Evolutionary conservation across 2,329 filamentous ascomycete genomes (phyloP).

Genomic region (Cytospora piceicola): DNA sequence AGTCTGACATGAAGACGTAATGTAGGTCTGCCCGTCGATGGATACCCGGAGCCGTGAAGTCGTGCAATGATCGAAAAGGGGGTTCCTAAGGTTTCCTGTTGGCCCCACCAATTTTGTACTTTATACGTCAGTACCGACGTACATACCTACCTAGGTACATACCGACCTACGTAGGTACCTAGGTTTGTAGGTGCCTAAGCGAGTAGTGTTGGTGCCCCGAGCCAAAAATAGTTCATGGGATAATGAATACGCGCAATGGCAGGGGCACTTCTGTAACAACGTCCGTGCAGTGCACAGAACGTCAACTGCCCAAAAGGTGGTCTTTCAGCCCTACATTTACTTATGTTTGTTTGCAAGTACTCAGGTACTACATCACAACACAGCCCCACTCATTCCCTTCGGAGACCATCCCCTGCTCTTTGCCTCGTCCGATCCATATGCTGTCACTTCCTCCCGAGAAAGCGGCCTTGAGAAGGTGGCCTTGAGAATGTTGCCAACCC

Average conservation of each 20-base stretch:
- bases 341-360: not conserved
- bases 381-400: not conserved
- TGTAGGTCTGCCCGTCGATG: constrained; percentile 30
- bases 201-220: not conserved
- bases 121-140: too few species aligned
- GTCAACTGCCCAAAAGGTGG: not conserved
- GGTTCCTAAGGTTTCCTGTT: not conserved
- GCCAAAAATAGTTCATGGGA: not conserved
- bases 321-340: not conserved
- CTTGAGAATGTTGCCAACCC: too few species aligned
- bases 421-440: not conserved
- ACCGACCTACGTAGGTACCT: too few species aligned
- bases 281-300: not conserved
- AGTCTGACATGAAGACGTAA: constrained; percentile 23
- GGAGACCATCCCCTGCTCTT: not conserved
- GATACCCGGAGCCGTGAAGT: constrained; percentile 7
- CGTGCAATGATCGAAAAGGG: constrained; percentile 8
- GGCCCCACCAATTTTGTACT: not conserved
- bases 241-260: not conserved
- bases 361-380: not conserved
- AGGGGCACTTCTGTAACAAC: not conserved
- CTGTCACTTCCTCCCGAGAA: too few species aligned
- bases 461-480: too few species aligned
- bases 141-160: too few species aligned
- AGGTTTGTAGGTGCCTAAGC: too few species aligned